Evolutionary conservation across 1,284 basidiomycete species (phyloP).

Genomic region (Gomphus bonarii): DNA sequence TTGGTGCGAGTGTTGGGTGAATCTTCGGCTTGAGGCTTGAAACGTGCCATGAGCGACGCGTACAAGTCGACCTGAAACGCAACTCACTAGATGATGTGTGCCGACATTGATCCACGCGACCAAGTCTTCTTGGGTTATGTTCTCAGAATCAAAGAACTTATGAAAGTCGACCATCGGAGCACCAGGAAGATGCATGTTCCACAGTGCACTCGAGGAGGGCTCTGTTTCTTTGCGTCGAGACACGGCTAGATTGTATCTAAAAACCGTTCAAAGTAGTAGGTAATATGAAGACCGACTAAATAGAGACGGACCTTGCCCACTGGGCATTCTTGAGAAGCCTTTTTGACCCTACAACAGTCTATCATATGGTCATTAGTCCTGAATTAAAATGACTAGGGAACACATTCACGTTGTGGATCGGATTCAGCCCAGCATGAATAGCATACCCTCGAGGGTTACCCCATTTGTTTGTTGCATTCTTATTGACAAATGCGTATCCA

Average conservation of each 20-base stretch:
- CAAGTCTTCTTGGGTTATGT: slow-evolving; percentile 47
- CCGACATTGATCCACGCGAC: slow-evolving; percentile 59
- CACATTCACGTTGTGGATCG: slow-evolving; percentile 36
- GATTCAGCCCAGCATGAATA: slow-evolving; percentile 44
- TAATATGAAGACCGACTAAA: slow-evolving; percentile 18
- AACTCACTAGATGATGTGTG: slow-evolving; percentile 43
- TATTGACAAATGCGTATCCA: slow-evolving; percentile 49
- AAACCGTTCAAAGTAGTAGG: slow-evolving; percentile 28
- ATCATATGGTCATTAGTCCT: slow-evolving; percentile 12
- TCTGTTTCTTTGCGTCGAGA: slow-evolving; percentile 45
- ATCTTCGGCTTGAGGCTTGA: slow-evolving; percentile 47
- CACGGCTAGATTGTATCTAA: neutral
- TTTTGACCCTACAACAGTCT: slow-evolving; percentile 50
- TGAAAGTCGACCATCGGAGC: slow-evolving; percentile 49
- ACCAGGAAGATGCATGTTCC: slow-evolving; percentile 55
- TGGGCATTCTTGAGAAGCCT: slow-evolving; percentile 49
- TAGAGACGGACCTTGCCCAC: slow-evolving; percentile 53
- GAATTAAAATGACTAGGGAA: slow-evolving; percentile 6
- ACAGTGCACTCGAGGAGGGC: slow-evolving; percentile 42
- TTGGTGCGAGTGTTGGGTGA: slow-evolving; percentile 52
- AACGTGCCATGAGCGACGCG: neutral
- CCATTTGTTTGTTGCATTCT: slow-evolving; percentile 45
- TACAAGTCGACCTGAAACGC: neutral
- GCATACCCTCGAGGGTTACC: slow-evolving; percentile 45
- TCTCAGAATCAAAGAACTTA: slow-evolving; percentile 54